These are phyloP conservation scores for Oryza coarctata DNA, from an alignment of 176 grass and related monocot species.

Conservation along the genomic window DNA sequence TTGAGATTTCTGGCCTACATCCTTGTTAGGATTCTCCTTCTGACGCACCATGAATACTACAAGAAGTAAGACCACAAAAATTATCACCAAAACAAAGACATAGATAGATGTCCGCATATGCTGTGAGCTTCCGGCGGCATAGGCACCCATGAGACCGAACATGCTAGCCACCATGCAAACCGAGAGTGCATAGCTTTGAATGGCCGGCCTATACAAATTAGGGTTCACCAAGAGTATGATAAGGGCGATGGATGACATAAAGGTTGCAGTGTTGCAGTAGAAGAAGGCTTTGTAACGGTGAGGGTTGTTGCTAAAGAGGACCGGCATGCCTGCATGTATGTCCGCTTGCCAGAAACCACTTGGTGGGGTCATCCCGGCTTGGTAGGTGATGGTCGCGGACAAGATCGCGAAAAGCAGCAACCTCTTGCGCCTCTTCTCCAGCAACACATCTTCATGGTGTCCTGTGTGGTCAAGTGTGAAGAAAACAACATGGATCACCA, in stretches of 20 bases:
- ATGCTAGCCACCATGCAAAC: background rate
- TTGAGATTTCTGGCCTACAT: no score
- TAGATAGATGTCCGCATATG: background rate
- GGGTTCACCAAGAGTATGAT: slow-evolving; percentile 30
- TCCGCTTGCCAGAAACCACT: background rate
- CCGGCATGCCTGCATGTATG: background rate
- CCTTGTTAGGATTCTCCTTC: no score
- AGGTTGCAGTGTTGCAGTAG: slow-evolving; percentile 31
- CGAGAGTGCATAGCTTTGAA: background rate
- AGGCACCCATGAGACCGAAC: slow-evolving; percentile 1
- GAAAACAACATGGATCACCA: slow-evolving; percentile 25
- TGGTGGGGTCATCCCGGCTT: slow-evolving; percentile 26
- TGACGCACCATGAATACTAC: background rate
- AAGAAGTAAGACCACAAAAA: background rate
- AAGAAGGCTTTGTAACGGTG: slow-evolving; percentile 33
- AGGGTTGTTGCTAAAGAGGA: slow-evolving; percentile 1
- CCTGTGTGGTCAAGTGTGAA: background rate
- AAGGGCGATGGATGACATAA: slow-evolving; percentile 7
- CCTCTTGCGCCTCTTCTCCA: slow-evolving; percentile 19
- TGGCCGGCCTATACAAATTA: background rate
- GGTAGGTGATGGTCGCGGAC: slow-evolving; percentile 42
- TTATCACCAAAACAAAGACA: background rate
- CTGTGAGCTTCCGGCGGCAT: background rate
- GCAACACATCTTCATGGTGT: background rate
- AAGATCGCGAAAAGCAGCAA: slow-evolving; percentile 45